Evolutionary conservation across 805 yeast genomes (phyloP).

Genomic region (Yarrowia divulgata): DNA sequence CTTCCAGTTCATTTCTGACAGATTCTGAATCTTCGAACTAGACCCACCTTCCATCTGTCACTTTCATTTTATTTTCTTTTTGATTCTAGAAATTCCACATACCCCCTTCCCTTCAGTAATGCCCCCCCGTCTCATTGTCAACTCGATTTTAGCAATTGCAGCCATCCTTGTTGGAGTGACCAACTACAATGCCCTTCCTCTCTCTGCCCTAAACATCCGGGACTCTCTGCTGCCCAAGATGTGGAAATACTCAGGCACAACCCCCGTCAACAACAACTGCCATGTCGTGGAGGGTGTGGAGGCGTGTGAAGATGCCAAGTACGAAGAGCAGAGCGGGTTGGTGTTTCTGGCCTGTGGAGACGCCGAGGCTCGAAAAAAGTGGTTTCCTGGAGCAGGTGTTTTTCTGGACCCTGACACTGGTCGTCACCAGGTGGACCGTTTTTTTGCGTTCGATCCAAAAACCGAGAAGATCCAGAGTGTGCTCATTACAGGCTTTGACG

Average conservation of each 20-base stretch:
- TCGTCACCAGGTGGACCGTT: neutral
- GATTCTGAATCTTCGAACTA: too few species aligned
- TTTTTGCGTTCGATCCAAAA: constrained; percentile 9
- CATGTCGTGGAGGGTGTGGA: constrained; percentile 10
- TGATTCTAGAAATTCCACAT: too few species aligned
- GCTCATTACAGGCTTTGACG: constrained; percentile 6
- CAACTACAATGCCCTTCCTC: constrained; percentile 16
- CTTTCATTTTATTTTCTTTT: too few species aligned
- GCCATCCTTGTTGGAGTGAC: constrained; percentile 19
- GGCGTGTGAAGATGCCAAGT: constrained; percentile 34
- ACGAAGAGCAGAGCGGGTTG: constrained; percentile 19
- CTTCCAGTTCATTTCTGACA: too few species aligned
- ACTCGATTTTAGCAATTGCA: neutral
- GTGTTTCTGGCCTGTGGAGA: constrained; percentile 20
- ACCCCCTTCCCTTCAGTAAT: too few species aligned
- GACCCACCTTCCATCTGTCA: too few species aligned
- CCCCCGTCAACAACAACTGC: constrained; percentile 29
- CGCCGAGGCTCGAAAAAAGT: constrained; percentile 7
- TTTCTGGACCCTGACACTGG: constrained; percentile 20
- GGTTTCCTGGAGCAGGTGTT: constrained; percentile 21
- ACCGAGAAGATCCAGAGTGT: constrained; percentile 20
- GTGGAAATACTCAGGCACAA: constrained; percentile 9
- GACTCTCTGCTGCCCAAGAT: constrained; percentile 16
- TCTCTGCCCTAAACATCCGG: constrained; percentile 14
- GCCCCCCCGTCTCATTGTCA: neutral